phyloP scores from a whole-genome alignment of 1,139 yeast genomes.

The Kazachstania sp. region DNA sequence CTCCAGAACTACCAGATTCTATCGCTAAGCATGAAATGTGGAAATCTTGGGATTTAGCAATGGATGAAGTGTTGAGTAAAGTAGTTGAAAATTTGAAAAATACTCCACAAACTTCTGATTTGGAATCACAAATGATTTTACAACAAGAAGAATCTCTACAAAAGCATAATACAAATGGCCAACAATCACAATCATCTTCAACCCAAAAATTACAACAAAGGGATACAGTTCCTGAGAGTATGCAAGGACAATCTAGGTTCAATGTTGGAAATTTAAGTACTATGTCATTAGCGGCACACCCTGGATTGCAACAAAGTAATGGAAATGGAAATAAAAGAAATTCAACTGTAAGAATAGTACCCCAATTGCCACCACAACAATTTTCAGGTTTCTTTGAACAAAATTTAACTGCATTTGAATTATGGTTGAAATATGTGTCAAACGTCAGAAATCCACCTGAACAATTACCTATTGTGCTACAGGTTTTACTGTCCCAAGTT shows the following conservation, averaged over 20 bases:
- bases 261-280: conserved; percentile 30
- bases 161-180: conserved; percentile 16
- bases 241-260: conserved; percentile 24
- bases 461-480: conserved; percentile 88
- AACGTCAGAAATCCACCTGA: conserved; percentile 83
- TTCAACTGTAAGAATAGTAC: conserved; percentile 10
- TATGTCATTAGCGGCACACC: conserved; percentile 29
- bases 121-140: conserved; percentile 20
- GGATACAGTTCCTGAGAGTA: conserved; percentile 16
- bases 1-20: conserved; percentile 83
- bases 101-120: conserved; percentile 24
- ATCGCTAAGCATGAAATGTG: conserved; percentile 85
- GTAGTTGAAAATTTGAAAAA: conserved; percentile 37
- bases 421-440: conserved; percentile 90
- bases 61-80: conserved; percentile 83
- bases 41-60: conserved; percentile 98
- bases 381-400: conserved; percentile 94
- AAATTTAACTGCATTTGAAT: conserved; percentile 89
- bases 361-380: conserved; percentile 44
- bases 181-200: conserved; percentile 10
- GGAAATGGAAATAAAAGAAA: conserved; percentile 3
- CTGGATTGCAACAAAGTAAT: conserved; percentile 12
- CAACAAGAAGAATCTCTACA: conserved; percentile 24
- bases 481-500: conserved; percentile 85
- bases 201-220: conserved; percentile 13